phyloP scores from a whole-genome alignment of 176 grass and related monocot genomes.

The Pontederia crassipes region DNA sequence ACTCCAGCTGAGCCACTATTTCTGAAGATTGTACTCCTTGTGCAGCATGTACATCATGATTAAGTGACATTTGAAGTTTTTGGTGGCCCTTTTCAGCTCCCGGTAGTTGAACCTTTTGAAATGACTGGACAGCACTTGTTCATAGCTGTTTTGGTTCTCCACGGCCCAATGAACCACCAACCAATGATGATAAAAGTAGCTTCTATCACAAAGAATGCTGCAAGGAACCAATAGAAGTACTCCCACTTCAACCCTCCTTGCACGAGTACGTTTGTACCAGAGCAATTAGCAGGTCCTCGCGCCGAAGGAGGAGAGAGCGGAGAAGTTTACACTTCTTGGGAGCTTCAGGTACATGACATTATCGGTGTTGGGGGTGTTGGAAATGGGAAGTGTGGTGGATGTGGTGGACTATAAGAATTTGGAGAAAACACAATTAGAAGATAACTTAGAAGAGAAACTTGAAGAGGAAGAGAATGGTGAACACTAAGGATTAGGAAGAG shows the following conservation, averaged over 20 bases:
- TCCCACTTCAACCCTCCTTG: slow-evolving; percentile 15
- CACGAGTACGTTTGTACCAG: slow-evolving; percentile 10
- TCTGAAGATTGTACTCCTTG: too few relatives aligned
- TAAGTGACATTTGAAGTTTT: too few relatives aligned
- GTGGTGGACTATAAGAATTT: slow-evolving; percentile 27
- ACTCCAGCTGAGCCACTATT: too few relatives aligned
- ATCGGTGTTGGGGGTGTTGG: slow-evolving; percentile 8
- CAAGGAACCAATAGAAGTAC: slow-evolving; percentile 23
- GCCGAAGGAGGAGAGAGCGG: background rate
- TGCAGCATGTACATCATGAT: too few relatives aligned
- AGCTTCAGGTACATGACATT: slow-evolving; percentile 36
- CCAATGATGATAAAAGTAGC: slow-evolving; percentile 15
- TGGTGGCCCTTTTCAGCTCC: too few relatives aligned
- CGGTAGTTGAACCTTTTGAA: too few relatives aligned
- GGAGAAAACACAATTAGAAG: slow-evolving; percentile 18
- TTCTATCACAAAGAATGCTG: slow-evolving; percentile 24
- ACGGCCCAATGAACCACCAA: slow-evolving; percentile 21
- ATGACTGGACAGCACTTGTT: too few relatives aligned
- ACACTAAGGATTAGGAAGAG: too few relatives aligned
- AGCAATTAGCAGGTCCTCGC: slow-evolving; percentile 2
- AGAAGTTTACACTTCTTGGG: background rate
- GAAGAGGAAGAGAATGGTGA: too few relatives aligned
- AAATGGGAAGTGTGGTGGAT: too few relatives aligned
- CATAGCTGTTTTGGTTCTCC: slow-evolving; percentile 3
- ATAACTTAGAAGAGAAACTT: slow-evolving; percentile 5